Evolutionary conservation across 148 eudicot genomes (phyloP).

Genomic region (Gaultheria prostrata): DNA sequence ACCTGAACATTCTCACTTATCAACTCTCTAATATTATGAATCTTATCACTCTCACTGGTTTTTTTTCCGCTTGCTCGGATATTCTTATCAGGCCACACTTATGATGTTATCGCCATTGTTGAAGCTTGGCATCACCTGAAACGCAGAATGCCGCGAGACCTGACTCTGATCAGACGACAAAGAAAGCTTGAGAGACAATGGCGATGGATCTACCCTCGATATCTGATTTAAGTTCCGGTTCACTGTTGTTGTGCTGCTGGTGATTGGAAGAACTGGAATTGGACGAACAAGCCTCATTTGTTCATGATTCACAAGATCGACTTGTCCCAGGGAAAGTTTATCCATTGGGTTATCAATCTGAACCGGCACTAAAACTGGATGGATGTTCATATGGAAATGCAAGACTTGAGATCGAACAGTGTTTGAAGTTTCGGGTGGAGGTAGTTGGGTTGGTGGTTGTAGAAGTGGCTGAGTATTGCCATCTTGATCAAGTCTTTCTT

Average conservation of each 20-base stretch:
- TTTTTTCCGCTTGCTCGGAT: neutral
- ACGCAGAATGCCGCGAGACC: slow-evolving; percentile 29
- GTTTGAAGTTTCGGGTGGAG: slow-evolving; percentile 17
- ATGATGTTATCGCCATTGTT: slow-evolving; percentile 45
- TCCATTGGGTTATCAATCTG: slow-evolving; percentile 26
- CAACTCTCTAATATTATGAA: slow-evolving; percentile 11
- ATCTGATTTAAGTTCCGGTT: slow-evolving; percentile 36
- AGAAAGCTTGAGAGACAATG: slow-evolving; percentile 55
- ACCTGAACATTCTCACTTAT: slow-evolving; percentile 18
- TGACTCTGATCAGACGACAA: slow-evolving; percentile 39
- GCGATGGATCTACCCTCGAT: slow-evolving; percentile 23
- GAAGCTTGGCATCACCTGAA: slow-evolving; percentile 33
- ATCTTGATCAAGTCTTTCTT: slow-evolving; percentile 28
- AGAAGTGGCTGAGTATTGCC: slow-evolving; percentile 18
- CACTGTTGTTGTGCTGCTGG: slow-evolving; percentile 24
- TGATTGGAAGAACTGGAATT: slow-evolving; percentile 21
- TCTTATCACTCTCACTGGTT: neutral
- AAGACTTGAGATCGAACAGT: slow-evolving; percentile 23
- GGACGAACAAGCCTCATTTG: slow-evolving; percentile 24
- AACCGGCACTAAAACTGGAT: slow-evolving; percentile 23
- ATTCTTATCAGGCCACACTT: slow-evolving; percentile 41
- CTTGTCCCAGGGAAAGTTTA: slow-evolving; percentile 11
- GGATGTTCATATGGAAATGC: slow-evolving; percentile 25
- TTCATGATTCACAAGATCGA: slow-evolving; percentile 12
- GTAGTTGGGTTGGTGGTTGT: slow-evolving; percentile 15